phyloP scores from a whole-genome alignment of 768 basidiomycete species.

The Xerocomellus chrysenteron region DNA sequence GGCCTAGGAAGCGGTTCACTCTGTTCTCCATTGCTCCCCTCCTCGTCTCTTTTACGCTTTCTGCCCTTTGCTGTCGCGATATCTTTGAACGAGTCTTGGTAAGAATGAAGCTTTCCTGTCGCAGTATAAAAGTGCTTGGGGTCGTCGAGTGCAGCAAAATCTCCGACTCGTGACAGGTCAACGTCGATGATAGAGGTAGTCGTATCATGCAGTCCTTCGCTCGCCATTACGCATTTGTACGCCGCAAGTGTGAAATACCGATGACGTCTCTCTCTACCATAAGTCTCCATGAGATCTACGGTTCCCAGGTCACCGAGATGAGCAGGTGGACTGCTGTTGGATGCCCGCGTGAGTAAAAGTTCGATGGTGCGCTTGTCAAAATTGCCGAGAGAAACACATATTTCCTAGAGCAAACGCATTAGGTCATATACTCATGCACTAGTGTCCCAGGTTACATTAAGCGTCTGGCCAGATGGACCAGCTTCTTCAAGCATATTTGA shows the following conservation, averaged over 20 bases:
- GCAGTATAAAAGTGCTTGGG: conserved; percentile 55
- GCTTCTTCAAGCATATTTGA: conserved; percentile 69
- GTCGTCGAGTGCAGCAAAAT: conserved; percentile 48
- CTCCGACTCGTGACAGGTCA: conserved; percentile 52
- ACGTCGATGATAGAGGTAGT: conserved; percentile 43
- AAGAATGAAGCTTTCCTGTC: conserved; percentile 39
- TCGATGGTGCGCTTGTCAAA: conserved; percentile 85
- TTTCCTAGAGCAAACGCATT: conserved; percentile 46
- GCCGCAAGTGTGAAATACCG: conserved; percentile 76
- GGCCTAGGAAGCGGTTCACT: conserved; percentile 21
- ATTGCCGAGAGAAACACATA: conserved; percentile 57
- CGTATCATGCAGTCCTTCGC: conserved; percentile 62
- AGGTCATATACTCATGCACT: background rate
- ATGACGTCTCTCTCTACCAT: conserved; percentile 83
- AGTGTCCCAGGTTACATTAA: conserved; percentile 49
- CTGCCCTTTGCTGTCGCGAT: conserved; percentile 16
- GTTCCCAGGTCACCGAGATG: conserved; percentile 75
- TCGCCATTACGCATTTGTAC: conserved; percentile 60
- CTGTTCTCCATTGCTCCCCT: conserved; percentile 14
- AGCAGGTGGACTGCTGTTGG: conserved; percentile 59
- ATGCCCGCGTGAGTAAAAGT: conserved; percentile 69
- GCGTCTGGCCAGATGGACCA: conserved; percentile 66
- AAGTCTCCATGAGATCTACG: conserved; percentile 73
- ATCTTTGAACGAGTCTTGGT: conserved; percentile 52
- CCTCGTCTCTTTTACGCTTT: conserved; percentile 36